Evolutionary conservation across 805 yeast species (phyloP).

Genomic region (Candida ipomoeae): DNA sequence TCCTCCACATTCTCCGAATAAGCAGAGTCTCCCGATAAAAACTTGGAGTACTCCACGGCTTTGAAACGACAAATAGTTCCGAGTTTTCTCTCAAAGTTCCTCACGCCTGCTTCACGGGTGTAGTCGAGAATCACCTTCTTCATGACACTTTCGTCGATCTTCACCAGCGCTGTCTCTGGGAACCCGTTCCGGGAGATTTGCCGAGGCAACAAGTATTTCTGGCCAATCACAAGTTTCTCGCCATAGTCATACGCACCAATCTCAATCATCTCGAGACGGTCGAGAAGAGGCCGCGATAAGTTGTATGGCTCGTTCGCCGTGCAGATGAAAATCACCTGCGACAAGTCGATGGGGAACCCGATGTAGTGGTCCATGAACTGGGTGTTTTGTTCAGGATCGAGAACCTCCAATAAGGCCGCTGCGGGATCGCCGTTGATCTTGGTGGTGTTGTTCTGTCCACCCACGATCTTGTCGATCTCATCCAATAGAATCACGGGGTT

Average conservation of each 20-base stretch:
- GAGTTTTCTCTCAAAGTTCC: slow-evolving; percentile 70
- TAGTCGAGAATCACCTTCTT: slow-evolving; percentile 60
- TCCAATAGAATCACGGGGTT: slow-evolving; percentile 81
- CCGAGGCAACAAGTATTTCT: slow-evolving; percentile 66
- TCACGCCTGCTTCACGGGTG: slow-evolving; percentile 83
- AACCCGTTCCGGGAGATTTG: slow-evolving; percentile 70
- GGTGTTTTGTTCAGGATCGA: slow-evolving; percentile 85
- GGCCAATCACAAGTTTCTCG: slow-evolving; percentile 72
- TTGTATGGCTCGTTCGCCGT: slow-evolving; percentile 77
- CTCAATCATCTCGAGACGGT: slow-evolving; percentile 78
- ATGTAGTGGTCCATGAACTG: slow-evolving; percentile 77
- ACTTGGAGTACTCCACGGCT: slow-evolving; percentile 62
- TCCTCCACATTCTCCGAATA: slow-evolving; percentile 43
- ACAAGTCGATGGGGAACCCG: slow-evolving; percentile 80
- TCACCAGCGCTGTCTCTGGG: slow-evolving; percentile 35
- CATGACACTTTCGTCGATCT: slow-evolving; percentile 51
- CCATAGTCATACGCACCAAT: slow-evolving; percentile 74
- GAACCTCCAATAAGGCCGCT: slow-evolving; percentile 81
- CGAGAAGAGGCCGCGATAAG: slow-evolving; percentile 72
- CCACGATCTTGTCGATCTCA: slow-evolving; percentile 77
- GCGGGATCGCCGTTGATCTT: slow-evolving; percentile 79
- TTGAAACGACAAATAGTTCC: slow-evolving; percentile 77
- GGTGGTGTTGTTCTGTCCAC: slow-evolving; percentile 42
- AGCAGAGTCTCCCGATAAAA: slow-evolving; percentile 14
- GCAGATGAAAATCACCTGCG: slow-evolving; percentile 77